Conservation (phyloP, 176 grass and related monocot species). For the Paspalum notatum region DNA sequence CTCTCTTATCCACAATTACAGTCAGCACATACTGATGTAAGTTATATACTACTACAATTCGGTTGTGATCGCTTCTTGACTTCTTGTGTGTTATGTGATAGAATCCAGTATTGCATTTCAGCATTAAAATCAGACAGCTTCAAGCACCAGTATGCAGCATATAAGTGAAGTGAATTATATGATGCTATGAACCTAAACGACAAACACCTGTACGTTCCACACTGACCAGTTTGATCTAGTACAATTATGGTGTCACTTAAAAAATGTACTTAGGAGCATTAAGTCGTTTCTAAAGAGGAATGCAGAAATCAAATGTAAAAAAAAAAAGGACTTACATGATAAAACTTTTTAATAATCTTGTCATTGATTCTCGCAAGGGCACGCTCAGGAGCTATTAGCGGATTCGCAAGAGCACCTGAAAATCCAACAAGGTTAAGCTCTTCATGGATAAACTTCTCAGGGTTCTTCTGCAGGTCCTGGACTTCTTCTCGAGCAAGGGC, state of each 20-base stretch:
- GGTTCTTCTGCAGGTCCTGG: conserved; percentile 50
- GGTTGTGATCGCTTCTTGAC: background rate
- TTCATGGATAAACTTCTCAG: conserved; percentile 71
- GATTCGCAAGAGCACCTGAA: conserved; percentile 70
- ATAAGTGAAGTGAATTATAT: background rate
- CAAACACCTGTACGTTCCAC: background rate
- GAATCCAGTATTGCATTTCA: conserved; percentile 15
- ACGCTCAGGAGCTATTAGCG: conserved; percentile 56
- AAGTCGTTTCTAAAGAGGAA: conserved; percentile 5
- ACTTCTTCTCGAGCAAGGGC: conserved; percentile 57
- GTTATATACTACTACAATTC: too few relatives aligned
- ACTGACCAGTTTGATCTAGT: background rate
- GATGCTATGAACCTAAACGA: background rate
- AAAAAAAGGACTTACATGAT: conserved; percentile 46
- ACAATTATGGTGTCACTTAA: background rate
- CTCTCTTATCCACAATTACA: background rate
- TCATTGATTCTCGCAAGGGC: conserved; percentile 49
- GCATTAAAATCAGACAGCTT: conserved; percentile 7
- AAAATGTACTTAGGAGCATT: background rate
- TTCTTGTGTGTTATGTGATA: background rate
- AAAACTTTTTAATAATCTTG: conserved; percentile 65
- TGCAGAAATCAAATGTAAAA: background rate
- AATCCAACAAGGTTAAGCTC: conserved; percentile 71
- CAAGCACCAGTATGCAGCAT: background rate
- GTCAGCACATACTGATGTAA: background rate